These are phyloP conservation scores for Talaromyces sp. DNA, from an alignment of 2,329 filamentous ascomycete species.

Conservation along the genomic window DNA sequence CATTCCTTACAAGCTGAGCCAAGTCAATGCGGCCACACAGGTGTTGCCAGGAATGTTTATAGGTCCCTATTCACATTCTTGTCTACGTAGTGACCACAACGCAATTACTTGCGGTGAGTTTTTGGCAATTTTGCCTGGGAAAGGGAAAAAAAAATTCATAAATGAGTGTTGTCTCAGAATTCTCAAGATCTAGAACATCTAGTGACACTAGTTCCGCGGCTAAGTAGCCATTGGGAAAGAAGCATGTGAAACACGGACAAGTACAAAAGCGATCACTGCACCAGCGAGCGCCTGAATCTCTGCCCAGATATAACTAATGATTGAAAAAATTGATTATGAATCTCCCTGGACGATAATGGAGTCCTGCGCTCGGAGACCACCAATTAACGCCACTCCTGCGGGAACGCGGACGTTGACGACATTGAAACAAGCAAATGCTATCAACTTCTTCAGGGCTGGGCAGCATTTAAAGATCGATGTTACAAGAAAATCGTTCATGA, in stretches of 20 bases:
- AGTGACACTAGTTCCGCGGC: neutral
- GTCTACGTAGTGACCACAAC: neutral
- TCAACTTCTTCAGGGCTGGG: slow-evolving; percentile 49
- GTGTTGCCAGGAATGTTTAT: neutral
- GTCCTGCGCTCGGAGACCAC: slow-evolving; percentile 54
- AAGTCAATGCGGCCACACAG: neutral
- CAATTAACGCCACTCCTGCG: slow-evolving; percentile 54
- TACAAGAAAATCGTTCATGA: slow-evolving; percentile 43
- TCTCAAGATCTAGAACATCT: neutral
- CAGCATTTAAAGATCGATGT: slow-evolving; percentile 43
- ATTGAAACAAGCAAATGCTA: slow-evolving; percentile 60
- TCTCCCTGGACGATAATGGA: slow-evolving; percentile 41
- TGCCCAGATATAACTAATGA: too few relatives aligned
- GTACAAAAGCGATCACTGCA: neutral
- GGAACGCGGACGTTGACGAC: slow-evolving; percentile 54
- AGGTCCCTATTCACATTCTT: neutral
- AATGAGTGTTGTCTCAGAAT: neutral
- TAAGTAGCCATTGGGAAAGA: neutral
- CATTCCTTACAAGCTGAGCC: neutral
- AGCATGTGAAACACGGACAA: neutral
- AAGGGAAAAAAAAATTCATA: neutral
- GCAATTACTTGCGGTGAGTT: neutral
- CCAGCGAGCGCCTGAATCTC: neutral
- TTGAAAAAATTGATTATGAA: neutral
- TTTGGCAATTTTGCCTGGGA: neutral